phyloP scores from a whole-genome alignment of 2,329 filamentous ascomycete species.

The Colletotrichum paranaense region DNA sequence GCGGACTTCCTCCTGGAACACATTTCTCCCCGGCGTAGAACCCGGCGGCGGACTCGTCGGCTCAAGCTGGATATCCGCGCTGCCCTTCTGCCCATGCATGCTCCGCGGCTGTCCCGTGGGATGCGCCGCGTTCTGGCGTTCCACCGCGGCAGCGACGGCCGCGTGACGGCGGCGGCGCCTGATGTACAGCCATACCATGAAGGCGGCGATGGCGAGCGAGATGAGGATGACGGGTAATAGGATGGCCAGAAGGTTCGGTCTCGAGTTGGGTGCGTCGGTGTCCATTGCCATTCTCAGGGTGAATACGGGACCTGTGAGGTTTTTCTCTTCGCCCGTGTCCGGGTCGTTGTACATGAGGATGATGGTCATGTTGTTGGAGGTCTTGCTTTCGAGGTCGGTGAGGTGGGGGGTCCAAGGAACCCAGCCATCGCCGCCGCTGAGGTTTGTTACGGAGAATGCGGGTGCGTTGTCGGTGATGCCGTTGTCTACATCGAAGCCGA shows the following conservation, averaged over 20 bases:
- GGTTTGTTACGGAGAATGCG: constrained; percentile 33
- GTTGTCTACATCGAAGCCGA: constrained; percentile 32
- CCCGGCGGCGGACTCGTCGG: constrained; percentile 37
- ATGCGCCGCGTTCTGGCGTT: not conserved
- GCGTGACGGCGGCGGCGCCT: constrained; percentile 41
- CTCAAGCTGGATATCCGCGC: constrained; percentile 43
- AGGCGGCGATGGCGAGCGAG: constrained; percentile 37
- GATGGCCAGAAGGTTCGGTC: constrained; percentile 39
- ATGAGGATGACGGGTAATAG: constrained; percentile 45
- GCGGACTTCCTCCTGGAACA: constrained; percentile 51
- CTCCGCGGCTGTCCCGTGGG: not conserved
- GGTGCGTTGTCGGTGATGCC: constrained; percentile 28
- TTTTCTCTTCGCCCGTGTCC: constrained; percentile 31
- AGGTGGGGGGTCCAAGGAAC: constrained; percentile 41
- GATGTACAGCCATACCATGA: constrained; percentile 40
- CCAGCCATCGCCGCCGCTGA: constrained; percentile 44
- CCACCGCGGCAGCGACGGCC: not conserved
- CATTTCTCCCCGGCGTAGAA: constrained; percentile 40
- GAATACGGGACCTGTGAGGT: constrained; percentile 41
- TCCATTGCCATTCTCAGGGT: constrained; percentile 22
- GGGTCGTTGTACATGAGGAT: constrained; percentile 39
- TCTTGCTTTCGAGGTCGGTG: constrained; percentile 37
- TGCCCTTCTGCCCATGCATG: constrained; percentile 34
- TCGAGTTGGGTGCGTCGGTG: not conserved
- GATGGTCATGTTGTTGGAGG: constrained; percentile 36